Conservation (phyloP, 306 rosid genomes). For the Bauhinia variegata region DNA sequence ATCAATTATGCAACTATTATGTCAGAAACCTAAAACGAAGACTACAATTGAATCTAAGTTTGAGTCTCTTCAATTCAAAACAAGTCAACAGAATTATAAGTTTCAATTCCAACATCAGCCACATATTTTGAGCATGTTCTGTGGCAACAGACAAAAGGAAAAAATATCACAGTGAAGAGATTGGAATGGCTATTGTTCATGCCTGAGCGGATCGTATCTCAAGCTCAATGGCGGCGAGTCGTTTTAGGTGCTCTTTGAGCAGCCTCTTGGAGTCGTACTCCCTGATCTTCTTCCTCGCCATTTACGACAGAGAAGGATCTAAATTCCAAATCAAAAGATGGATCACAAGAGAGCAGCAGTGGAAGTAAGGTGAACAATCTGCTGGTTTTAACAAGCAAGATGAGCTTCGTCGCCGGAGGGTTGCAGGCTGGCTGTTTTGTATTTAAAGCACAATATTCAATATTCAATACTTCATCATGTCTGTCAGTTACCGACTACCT, state of each 20-base stretch:
- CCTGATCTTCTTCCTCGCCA: constrained; percentile 95
- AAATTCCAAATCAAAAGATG: too few species aligned
- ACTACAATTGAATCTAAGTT: not conserved
- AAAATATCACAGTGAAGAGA: too few species aligned
- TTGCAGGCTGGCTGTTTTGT: too few species aligned
- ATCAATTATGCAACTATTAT: not conserved
- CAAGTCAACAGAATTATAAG: not conserved
- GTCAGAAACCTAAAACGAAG: not conserved
- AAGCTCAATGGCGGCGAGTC: constrained; percentile 64
- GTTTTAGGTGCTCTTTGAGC: constrained; percentile 73
- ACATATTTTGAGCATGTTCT: not conserved
- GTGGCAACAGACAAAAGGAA: too few species aligned
- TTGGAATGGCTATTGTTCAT: not conserved
- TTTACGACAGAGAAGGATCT: constrained; percentile 4
- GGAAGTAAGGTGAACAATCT: too few species aligned
- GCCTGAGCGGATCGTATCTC: constrained; percentile 74
- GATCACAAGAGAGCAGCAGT: too few species aligned
- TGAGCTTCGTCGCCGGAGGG: too few species aligned
- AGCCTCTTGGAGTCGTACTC: constrained; percentile 83
- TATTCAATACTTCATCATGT: too few species aligned
- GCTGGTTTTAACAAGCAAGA: too few species aligned
- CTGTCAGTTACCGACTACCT: too few species aligned
- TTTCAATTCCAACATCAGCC: not conserved
- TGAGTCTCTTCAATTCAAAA: not conserved
- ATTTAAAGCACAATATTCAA: too few species aligned